Evolutionary conservation across 805 yeast species (phyloP), one percentile per base, ranked within the genome.

Genomic region (Candida parachauliodes): DNA sequence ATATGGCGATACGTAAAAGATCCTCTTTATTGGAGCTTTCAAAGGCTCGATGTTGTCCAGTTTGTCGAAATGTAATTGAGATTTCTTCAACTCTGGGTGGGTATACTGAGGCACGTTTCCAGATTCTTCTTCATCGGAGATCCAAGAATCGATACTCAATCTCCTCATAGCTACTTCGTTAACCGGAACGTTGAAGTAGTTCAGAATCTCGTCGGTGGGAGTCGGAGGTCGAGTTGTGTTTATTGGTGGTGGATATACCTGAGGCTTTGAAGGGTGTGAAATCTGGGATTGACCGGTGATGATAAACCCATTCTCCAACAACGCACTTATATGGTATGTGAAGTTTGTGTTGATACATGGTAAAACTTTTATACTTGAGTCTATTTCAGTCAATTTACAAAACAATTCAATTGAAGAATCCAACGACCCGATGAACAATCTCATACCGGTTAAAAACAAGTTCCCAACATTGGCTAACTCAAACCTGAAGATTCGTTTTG

Each of bases 241-340:
- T 8, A 59, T 52, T 1, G 62, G 57, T 9, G 55, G 59, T 11
- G 62, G 61, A 32, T 52, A 54, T 21, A 41, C 36, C 18, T 45
- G 49, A 1, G 49, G 35, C 18, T 53, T 58, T 12, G 72, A 62
- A 1, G 98, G 98, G 59, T 89, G 98, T 1, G 96, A 87, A 8
- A 89, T 89, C 53, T 88, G 95, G 3, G 91, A 82, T 57, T 89
- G 98, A 9, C 98, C 98, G 0, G 89, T 83, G 24, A 89, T 81
- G 2, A 83, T 67, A 3, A 73, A 66, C 2, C 94, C 95, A 57
- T 86, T 76, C 23, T 65, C 62, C 30, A 89, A 65, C 20, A 74
- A 48, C 0, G 96, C 96, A 34, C 91, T 80, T 19, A 89, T 88
- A 51, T 88, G 95, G 47, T 87, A 86, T 11, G 89, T 79, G 62